Evolutionary conservation across 1,139 yeast species (phyloP).

Genomic region (Dujonia santamariae): DNA sequence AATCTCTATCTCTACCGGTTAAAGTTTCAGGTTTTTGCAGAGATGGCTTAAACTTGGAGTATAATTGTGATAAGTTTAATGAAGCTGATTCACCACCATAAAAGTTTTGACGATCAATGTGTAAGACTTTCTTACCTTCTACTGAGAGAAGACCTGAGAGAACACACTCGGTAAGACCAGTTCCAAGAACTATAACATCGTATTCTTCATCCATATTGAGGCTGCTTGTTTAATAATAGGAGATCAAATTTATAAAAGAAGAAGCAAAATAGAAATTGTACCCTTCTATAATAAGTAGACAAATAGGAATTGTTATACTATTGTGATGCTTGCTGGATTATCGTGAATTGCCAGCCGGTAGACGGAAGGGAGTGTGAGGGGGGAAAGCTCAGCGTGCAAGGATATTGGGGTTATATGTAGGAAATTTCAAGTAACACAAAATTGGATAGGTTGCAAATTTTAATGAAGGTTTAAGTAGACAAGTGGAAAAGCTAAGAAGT

Average conservation of each 20-base stretch:
- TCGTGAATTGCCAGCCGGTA: background rate
- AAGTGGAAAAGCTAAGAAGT: no score
- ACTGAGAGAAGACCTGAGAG: constrained; percentile 91
- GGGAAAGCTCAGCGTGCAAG: background rate
- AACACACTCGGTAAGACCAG: constrained; percentile 95
- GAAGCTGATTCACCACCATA: constrained; percentile 86
- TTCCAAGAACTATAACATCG: constrained; percentile 56
- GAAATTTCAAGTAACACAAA: constrained; percentile 1
- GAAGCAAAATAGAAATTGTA: constrained; percentile 1
- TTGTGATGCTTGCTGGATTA: background rate
- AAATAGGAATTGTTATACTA: no score
- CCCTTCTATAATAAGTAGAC: background rate
- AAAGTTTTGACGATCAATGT: constrained; percentile 94
- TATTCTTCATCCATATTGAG: constrained; percentile 84
- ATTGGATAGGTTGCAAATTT: background rate
- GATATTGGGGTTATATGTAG: background rate
- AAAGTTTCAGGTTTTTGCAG: constrained; percentile 66
- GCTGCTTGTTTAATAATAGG: background rate
- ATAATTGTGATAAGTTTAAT: constrained; percentile 59
- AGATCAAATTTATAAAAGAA: background rate
- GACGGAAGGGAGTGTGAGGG: background rate
- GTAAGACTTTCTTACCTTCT: constrained; percentile 94
- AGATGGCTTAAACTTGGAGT: constrained; percentile 66
- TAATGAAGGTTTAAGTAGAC: no score
- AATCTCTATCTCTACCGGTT: constrained; percentile 90